Conservation (phyloP, 192 early-diverging fungal species). For the Diversispora epigaea region DNA sequence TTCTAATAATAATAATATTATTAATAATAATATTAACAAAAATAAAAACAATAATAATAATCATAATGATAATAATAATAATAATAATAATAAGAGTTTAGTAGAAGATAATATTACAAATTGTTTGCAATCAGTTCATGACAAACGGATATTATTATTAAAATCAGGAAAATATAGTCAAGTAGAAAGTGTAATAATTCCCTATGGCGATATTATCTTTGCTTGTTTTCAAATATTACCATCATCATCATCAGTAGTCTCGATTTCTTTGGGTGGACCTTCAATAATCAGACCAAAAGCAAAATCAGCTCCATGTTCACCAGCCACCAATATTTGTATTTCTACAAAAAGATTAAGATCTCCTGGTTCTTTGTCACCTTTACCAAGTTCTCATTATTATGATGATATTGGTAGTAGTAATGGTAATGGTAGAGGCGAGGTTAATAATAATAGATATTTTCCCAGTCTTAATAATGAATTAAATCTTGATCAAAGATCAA, state of each 20-base stretch:
- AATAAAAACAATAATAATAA: not conserved
- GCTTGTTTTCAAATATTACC: conserved; percentile 43
- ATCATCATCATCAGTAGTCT: not conserved
- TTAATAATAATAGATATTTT: no score
- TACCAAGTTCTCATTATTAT: not conserved
- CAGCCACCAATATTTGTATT: not conserved
- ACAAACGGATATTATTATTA: not conserved
- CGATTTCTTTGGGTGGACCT: not conserved
- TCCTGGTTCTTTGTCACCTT: conserved; percentile 19
- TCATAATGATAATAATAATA: not conserved
- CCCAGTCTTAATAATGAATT: no score
- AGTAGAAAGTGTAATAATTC: conserved; percentile 46
- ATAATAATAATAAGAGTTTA: not conserved
- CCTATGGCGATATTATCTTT: conserved; percentile 47
- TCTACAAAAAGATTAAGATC: conserved; percentile 12
- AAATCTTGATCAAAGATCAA: no score
- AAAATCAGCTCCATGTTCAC: conserved; percentile 29
- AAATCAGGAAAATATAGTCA: conserved; percentile 34
- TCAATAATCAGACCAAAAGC: not conserved
- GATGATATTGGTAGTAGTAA: not conserved
- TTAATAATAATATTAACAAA: not conserved
- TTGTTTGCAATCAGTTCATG: not conserved
- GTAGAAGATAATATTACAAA: not conserved
- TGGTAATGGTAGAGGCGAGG: not conserved
- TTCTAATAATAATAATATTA: not conserved